Percentiles rank a stretch among this genome's conserved stretches.
Conservation (phyloP, 352 stramenopile genomes). For the Pythium monospermum region DNA sequence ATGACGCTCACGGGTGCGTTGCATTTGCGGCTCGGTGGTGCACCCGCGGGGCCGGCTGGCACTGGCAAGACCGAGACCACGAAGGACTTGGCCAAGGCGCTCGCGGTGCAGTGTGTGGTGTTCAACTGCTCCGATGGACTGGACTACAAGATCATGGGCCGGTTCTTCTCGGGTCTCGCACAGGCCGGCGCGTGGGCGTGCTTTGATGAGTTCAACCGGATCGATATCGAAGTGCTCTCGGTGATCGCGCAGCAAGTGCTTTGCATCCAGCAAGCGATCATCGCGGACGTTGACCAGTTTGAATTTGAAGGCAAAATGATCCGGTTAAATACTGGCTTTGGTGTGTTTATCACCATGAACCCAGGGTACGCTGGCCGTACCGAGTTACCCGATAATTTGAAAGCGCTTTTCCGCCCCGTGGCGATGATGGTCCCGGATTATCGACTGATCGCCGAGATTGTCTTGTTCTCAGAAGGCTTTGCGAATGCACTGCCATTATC, state of each 20-base stretch:
- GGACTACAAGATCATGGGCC: slow-evolving; percentile 96
- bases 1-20: slow-evolving; percentile 95
- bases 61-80: slow-evolving; percentile 95
- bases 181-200: slow-evolving; percentile 93
- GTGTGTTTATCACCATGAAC: slow-evolving; percentile 96
- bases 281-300: slow-evolving; percentile 84
- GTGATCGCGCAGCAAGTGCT: slow-evolving; percentile 96
- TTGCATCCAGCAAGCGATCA: slow-evolving; percentile 93
- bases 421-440: slow-evolving; percentile 96
- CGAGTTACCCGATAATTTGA: slow-evolving; percentile 92
- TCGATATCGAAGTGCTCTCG: slow-evolving; percentile 94
- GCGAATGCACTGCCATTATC: slow-evolving; percentile 89
- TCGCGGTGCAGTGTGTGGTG: slow-evolving; percentile 93
- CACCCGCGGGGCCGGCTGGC: slow-evolving; percentile 89
- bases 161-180: slow-evolving; percentile 93
- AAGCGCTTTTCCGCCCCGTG: slow-evolving; percentile 91
- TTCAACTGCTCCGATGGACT: slow-evolving; percentile 95
- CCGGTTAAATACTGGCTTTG: slow-evolving; percentile 87
- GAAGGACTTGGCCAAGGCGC: slow-evolving; percentile 92
- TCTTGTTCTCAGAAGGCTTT: slow-evolving; percentile 93
- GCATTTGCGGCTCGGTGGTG: slow-evolving; percentile 89
- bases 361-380: slow-evolving; percentile 91
- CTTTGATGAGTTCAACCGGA: slow-evolving; percentile 97
- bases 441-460: slow-evolving; percentile 92
- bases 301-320: slow-evolving; percentile 94